Percentiles rank a stretch among this genome's conserved stretches.
phyloP scores from a whole-genome alignment of 345 rosid species.

The Mangifera indica region DNA sequence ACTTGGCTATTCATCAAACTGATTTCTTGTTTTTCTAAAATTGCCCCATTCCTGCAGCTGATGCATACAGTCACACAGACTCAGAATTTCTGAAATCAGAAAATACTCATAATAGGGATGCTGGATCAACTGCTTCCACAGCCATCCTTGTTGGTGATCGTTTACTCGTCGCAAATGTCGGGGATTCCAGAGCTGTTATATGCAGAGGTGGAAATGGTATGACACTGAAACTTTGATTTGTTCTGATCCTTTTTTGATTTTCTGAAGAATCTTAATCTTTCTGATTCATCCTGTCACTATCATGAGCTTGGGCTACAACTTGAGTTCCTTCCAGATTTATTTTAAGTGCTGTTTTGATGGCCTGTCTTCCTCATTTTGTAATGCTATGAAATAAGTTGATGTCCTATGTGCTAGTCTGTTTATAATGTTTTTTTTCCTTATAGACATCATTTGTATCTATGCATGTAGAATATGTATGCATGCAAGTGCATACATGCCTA shows the following conservation, averaged over 20 bases:
- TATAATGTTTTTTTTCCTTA: neutral
- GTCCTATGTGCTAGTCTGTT: neutral
- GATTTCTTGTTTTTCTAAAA: slow-evolving; percentile 21
- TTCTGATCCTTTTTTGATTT: slow-evolving; percentile 2
- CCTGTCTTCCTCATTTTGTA: neutral
- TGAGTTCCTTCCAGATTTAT: neutral
- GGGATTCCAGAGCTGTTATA: slow-evolving; percentile 97
- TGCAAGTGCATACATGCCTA: neutral
- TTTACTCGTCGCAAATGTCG: slow-evolving; percentile 93
- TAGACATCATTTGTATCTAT: too few species aligned
- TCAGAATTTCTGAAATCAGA: slow-evolving; percentile 89
- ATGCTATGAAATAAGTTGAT: neutral
- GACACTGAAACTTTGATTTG: slow-evolving; percentile 14
- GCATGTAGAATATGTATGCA: neutral
- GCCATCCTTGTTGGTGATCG: slow-evolving; percentile 94
- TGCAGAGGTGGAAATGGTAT: slow-evolving; percentile 95
- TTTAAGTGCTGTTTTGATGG: neutral
- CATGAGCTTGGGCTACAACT: neutral
- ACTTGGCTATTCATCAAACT: slow-evolving; percentile 15
- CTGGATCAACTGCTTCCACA: slow-evolving; percentile 99
- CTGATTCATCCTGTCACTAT: neutral
- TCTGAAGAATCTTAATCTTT: neutral
- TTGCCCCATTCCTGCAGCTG: slow-evolving; percentile 50
- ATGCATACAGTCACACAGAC: slow-evolving; percentile 91
- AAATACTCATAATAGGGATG: slow-evolving; percentile 90